Evolutionary conservation across 2,329 filamentous ascomycete genomes (phyloP).

Genomic region (Didymella pinodella): DNA sequence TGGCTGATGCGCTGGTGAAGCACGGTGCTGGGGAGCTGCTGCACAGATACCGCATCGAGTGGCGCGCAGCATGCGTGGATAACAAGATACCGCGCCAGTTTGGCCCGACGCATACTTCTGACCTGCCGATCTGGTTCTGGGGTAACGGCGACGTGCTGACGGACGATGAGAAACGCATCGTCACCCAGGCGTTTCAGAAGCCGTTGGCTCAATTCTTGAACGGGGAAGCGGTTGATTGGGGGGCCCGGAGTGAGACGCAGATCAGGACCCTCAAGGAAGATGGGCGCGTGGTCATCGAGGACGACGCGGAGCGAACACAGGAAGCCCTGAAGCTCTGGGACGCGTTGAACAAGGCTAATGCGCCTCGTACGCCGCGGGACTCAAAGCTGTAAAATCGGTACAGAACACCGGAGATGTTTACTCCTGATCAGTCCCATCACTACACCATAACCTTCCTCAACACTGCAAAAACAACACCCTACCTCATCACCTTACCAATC

Average conservation of each 20-base stretch:
- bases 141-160: slow-evolving; percentile 57
- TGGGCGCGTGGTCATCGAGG: slow-evolving; percentile 57
- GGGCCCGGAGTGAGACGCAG: slow-evolving; percentile 45
- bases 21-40: slow-evolving; percentile 57
- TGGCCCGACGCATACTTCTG: slow-evolving; percentile 64
- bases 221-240: slow-evolving; percentile 54
- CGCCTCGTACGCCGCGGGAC: slow-evolving; percentile 1
- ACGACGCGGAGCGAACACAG: slow-evolving; percentile 56
- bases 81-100: slow-evolving; percentile 54
- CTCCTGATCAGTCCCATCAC: no score
- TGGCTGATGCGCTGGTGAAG: slow-evolving; percentile 55
- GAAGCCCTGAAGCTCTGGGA: slow-evolving; percentile 60
- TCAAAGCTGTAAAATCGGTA: slow-evolving; percentile 8
- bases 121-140: slow-evolving; percentile 65
- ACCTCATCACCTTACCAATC: neutral
- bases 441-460: no score
- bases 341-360: slow-evolving; percentile 40
- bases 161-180: slow-evolving; percentile 55
- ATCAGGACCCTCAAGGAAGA: slow-evolving; percentile 57
- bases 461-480: no score
- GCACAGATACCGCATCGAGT: slow-evolving; percentile 63
- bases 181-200: slow-evolving; percentile 50
- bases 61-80: slow-evolving; percentile 59
- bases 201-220: slow-evolving; percentile 53
- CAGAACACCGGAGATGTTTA: no score